Base-by-base conservation (phyloP, 116 monocot species). In the Phalaenopsis hybrid region DNA sequence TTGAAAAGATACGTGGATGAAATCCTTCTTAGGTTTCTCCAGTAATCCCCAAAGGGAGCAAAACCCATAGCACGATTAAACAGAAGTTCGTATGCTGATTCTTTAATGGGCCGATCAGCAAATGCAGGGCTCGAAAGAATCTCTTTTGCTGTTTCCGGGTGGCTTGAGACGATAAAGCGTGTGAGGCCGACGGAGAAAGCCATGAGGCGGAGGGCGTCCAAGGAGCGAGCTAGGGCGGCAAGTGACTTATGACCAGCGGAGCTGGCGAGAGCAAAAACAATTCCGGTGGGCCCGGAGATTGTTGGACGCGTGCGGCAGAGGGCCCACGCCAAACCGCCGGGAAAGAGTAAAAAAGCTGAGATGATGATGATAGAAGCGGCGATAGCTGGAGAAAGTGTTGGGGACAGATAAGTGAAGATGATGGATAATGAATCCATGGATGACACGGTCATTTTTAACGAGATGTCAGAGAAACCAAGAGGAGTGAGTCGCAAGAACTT, bases 31-130 rank as follows among this genome's bases (percentile, higher is more conserved):
- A 91, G 86, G 28, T 68, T 81, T 16, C 91, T 37, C 91, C 91
- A 91, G 81, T 91, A 91, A 55, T 85, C 85, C 4, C 91, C 87
- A 51, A 79, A 83, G 16, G 92, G 89, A 4, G 92, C 88, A 80
- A 92, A 92, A 0, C 92, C 92, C 70, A 92, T 92, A 8, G 92
- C 92, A 4, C 92, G 84, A 67, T 83, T 81, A 79, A 92, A 92
- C 37, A 90, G 78, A 11, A 92, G 88, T 75, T 84, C 83, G 77
- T 81, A 85, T 6, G 92, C 92, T 6, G 90, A 86, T 59, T 91
- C 88, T 81, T 88, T 91, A 37, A 88, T 78, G 8, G 90, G 90
- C 2, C 91, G 84, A 74, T 91, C 88, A 50, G 86, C 86, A 46
- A 91, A 91, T 44, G 88, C 85, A 2, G 86, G 79, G 79, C 84